A percentile compares a stretch with the other conserved stretches of the same genome.
phyloP scores from a whole-genome alignment of 1,139 yeast species.

The Hansenula sp. region DNA sequence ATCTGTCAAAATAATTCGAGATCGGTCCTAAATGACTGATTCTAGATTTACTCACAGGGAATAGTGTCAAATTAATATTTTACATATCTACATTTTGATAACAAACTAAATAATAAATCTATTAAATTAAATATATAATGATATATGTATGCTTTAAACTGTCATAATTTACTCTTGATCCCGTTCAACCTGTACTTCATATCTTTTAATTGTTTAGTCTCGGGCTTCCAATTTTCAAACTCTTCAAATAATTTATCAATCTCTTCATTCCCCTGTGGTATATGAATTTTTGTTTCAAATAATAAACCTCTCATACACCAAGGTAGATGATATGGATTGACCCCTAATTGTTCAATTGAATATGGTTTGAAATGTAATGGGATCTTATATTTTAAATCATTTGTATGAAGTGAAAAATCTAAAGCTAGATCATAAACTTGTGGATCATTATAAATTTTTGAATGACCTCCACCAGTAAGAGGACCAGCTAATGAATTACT shows the following conservation, averaged over 20 bases:
- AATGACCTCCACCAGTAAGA: slow-evolving; percentile 92
- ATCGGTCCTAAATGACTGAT: no score
- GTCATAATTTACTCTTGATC: slow-evolving; percentile 35
- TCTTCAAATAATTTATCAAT: slow-evolving; percentile 58
- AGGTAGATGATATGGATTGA: slow-evolving; percentile 82
- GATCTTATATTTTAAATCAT: slow-evolving; percentile 48
- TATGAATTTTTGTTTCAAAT: slow-evolving; percentile 40
- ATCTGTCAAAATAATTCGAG: no score
- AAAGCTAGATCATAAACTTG: slow-evolving; percentile 81
- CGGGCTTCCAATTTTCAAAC: slow-evolving; percentile 85
- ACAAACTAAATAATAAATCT: no score
- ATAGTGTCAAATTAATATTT: no score
- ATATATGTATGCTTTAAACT: neutral
- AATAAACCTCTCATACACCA: slow-evolving; percentile 89
- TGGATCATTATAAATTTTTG: slow-evolving; percentile 80
- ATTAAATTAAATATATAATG: no score
- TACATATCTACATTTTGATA: no score
- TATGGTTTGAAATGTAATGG: slow-evolving; percentile 59
- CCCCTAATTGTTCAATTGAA: slow-evolving; percentile 55
- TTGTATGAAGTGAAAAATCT: slow-evolving; percentile 71
- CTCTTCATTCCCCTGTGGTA: slow-evolving; percentile 44
- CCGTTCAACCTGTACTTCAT: slow-evolving; percentile 83
- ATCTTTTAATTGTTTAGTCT: slow-evolving; percentile 72
- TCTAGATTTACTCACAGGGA: no score
- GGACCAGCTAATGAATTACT: slow-evolving; percentile 85